Conservation (phyloP, 257 asterid species). For the Euphrasia confusa region DNA sequence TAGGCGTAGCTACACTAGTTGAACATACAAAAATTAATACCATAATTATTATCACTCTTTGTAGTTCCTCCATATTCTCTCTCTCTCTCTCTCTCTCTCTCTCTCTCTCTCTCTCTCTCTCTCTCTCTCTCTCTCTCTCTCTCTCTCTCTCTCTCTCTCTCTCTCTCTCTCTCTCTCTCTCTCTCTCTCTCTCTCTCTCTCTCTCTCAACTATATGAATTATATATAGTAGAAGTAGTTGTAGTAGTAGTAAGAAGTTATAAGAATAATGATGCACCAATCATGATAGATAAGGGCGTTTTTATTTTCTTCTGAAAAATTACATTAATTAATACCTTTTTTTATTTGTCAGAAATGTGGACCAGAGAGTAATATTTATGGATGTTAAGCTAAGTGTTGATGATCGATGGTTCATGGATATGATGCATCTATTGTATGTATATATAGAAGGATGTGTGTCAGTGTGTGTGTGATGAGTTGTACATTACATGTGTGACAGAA, state of each 20-base stretch:
- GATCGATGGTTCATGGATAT: too few species aligned
- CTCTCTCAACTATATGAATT: too few species aligned
- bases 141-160: neutral
- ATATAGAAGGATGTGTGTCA: too few species aligned
- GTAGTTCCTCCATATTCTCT: constrained; percentile 21
- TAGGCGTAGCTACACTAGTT: neutral
- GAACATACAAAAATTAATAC: constrained; percentile 21
- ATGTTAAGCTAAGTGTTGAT: too few species aligned
- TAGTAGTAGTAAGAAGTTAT: neutral
- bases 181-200: too few species aligned
- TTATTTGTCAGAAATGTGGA: too few species aligned
- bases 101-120: neutral
- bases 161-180: neutral
- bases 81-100: neutral
- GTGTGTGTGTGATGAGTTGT: too few species aligned
- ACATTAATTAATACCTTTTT: neutral
- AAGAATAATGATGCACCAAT: constrained; percentile 13
- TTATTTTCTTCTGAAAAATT: neutral
- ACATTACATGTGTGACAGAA: too few species aligned
- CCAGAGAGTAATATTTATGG: too few species aligned
- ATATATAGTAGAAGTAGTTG: too few species aligned
- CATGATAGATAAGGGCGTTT: neutral
- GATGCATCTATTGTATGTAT: too few species aligned
- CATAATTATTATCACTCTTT: neutral
- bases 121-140: too few species aligned